Evolutionary conservation across 2,329 filamentous ascomycete genomes (phyloP).

Genomic region (Zasmidium angulare): DNA sequence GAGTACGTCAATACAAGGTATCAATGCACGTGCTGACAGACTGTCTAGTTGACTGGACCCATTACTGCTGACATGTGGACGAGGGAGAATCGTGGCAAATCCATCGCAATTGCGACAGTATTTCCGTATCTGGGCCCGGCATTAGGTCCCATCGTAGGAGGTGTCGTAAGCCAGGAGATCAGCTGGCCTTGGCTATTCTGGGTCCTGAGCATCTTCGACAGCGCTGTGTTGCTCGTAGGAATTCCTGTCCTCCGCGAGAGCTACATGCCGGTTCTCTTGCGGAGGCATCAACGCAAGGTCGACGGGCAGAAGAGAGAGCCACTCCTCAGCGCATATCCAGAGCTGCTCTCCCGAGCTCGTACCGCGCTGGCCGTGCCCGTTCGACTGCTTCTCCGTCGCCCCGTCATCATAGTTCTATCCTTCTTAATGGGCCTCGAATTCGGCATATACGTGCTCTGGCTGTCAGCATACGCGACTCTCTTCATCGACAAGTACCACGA

Average conservation of each 20-base stretch:
- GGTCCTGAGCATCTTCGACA: not conserved
- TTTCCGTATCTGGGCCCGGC: not conserved
- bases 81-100: not conserved
- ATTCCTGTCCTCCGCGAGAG: not conserved
- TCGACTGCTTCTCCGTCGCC: not conserved
- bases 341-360: not conserved
- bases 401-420: not conserved
- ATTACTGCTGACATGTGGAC: not conserved
- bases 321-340: not conserved
- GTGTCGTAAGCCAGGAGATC: not conserved
- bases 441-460: not conserved
- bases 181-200: not conserved
- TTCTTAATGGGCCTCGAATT: conserved; percentile 1
- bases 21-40: not conserved
- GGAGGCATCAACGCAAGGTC: not conserved
- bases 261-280: not conserved
- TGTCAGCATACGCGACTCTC: not conserved
- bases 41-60: not conserved
- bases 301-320: not conserved
- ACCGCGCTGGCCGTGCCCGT: not conserved
- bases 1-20: not conserved
- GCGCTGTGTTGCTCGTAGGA: not conserved
- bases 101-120: not conserved
- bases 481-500: not conserved
- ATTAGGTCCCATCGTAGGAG: not conserved